phyloP scores from a whole-genome alignment of 768 basidiomycete genomes.

The Stropharia rugosoannulata region DNA sequence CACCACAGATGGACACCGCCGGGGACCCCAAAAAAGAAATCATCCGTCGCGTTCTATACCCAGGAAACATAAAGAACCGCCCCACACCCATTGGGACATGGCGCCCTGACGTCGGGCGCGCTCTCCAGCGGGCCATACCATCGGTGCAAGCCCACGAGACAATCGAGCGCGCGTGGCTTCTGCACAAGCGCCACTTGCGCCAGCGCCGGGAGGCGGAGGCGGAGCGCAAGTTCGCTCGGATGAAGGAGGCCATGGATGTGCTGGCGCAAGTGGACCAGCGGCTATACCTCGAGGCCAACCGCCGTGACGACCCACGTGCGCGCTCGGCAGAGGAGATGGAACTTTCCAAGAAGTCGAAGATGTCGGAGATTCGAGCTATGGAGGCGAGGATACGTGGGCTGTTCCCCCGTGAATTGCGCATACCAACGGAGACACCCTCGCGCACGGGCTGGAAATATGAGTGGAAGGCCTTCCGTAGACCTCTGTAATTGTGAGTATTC shows the following conservation, averaged over 20 bases:
- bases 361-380: constrained; percentile 63
- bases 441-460: constrained; percentile 83
- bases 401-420: constrained; percentile 84
- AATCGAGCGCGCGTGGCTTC: constrained; percentile 86
- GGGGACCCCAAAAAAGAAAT: constrained; percentile 67
- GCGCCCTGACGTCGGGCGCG: constrained; percentile 75
- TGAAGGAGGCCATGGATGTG: constrained; percentile 85
- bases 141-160: constrained; percentile 89
- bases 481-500: constrained; percentile 31
- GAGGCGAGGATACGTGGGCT: constrained; percentile 79
- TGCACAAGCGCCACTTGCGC: constrained; percentile 75
- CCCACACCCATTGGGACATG: constrained; percentile 80
- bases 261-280: constrained; percentile 57
- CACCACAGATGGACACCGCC: constrained; percentile 27
- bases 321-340: constrained; percentile 57
- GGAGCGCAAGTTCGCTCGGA: constrained; percentile 74
- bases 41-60: constrained; percentile 81
- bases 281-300: constrained; percentile 72
- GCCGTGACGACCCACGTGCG: constrained; percentile 70
- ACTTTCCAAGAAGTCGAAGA: constrained; percentile 59
- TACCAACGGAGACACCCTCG: constrained; percentile 85
- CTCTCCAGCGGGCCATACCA: constrained; percentile 82
- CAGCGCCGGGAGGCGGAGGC: constrained; percentile 68
- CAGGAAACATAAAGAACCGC: constrained; percentile 67
- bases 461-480: constrained; percentile 70